Percentiles rank a stretch among this genome's conserved stretches.
Conservation (phyloP, 2,329 filamentous ascomycete genomes). For the Hymenoscyphus linearis region DNA sequence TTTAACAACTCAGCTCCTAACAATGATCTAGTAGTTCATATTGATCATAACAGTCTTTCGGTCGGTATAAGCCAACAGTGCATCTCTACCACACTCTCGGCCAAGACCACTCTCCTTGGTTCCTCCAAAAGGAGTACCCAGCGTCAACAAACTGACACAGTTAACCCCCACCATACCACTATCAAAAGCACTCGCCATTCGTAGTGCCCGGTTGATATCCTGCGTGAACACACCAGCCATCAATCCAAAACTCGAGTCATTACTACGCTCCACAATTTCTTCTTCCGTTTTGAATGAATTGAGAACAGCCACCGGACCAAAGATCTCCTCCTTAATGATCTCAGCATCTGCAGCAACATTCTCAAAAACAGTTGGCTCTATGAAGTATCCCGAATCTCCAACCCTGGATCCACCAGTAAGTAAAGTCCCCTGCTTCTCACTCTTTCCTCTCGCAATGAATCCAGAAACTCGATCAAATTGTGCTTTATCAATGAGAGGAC, state of each 20-base stretch:
- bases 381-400: conserved; percentile 17
- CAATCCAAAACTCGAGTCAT: conserved; percentile 52
- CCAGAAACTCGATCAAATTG: conserved; percentile 22
- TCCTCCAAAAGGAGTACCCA: conserved; percentile 23
- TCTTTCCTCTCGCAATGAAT: conserved; percentile 19
- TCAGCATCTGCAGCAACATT: conserved; percentile 37
- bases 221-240: conserved; percentile 48
- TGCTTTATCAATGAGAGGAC: conserved; percentile 44
- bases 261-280: conserved; percentile 48
- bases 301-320: conserved; percentile 55
- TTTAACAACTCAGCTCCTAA: too few relatives aligned
- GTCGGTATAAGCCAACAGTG: conserved; percentile 19
- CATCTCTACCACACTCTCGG: conserved; percentile 32
- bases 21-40: conserved; percentile 15
- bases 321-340: conserved; percentile 23
- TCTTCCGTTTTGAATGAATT: conserved; percentile 52
- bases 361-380: conserved; percentile 24
- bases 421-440: conserved; percentile 23
- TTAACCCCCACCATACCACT: conserved; percentile 53
- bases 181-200: conserved; percentile 43
- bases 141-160: conserved; percentile 21
- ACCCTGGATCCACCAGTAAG: conserved; percentile 12
- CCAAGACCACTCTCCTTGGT: conserved; percentile 27
- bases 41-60: conserved; percentile 23
- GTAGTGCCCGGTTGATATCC: conserved; percentile 37